Evolutionary conservation across 768 basidiomycete genomes (phyloP), one percentile per base, ranked within the genome.

Genomic region (Trametes elegans): DNA sequence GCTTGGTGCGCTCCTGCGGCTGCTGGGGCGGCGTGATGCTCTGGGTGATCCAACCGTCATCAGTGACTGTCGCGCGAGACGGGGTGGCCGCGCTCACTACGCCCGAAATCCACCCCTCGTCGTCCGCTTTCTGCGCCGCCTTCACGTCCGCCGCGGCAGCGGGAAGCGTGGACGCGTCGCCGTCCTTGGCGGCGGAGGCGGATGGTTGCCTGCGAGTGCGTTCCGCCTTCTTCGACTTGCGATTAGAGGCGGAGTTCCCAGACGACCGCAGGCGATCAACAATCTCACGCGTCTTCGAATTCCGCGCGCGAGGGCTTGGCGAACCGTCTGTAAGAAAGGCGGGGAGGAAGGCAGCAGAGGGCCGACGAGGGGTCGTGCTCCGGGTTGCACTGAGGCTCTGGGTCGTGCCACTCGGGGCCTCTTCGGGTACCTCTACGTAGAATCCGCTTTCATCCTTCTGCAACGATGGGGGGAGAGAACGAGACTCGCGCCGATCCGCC

Each of bases 251-350:
- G 7, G 49, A 51, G 36, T 44, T 52, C 23, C 66, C 64, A 19
- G 63, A 60, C 3, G 62, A 79, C 49, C 81, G 76, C 35, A 84
- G 65, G 31, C 75, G 74, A 58, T 85, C 83, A 27, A 85, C 79
- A 36, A 85, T 79, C 58, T 80, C 78, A 11, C 83, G 75, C 18
- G 83, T 85, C 62, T 77, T 79, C 19, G 83, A 84, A 19, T 80
- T 73, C 10, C 71, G 68, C 69, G 72, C 72, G 72, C 46, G 67
- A 61, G 48, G 68, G 58, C 62, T 19, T 49, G 47, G 38, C 13
- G 65, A 57, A 16, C 62, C 61, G 31, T 77, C 76, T 41, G 78
- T 73, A 24, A 83, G 68, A 67, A 81, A 81, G 7, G 78, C 70
- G 0, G 81, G 80, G 21, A 83, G 70, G 44, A 78, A 69, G 5